phyloP scores from a whole-genome alignment of 371 early-diverging fungal genomes.

The Mucor irregularis region DNA sequence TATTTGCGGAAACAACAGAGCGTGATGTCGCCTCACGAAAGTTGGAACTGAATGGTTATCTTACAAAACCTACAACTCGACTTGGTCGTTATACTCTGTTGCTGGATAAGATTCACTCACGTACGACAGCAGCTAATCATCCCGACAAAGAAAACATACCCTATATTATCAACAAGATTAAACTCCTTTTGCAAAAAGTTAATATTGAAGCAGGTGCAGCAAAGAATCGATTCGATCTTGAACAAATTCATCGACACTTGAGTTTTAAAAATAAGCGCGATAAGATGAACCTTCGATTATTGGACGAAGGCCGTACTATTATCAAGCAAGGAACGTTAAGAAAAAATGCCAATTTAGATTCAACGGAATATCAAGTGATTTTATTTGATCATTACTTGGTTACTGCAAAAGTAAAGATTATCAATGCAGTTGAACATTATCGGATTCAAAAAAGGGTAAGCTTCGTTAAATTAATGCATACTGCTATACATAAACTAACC shows the following conservation, averaged over 20 bases:
- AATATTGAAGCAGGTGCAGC: conserved; percentile 86
- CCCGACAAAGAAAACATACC: conserved; percentile 51
- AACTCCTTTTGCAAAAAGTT: conserved; percentile 69
- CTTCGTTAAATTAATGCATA: not conserved
- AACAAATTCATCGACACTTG: conserved; percentile 30
- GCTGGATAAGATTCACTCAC: conserved; percentile 13
- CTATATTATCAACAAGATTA: conserved; percentile 63
- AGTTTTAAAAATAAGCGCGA: conserved; percentile 25
- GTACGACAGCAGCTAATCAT: conserved; percentile 9
- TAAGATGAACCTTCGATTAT: conserved; percentile 25
- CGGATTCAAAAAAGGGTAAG: conserved; percentile 34
- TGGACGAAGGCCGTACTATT: conserved; percentile 27
- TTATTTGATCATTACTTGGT: conserved; percentile 48
- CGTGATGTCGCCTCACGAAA: conserved; percentile 71
- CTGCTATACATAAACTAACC: conserved; percentile 22
- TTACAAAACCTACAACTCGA: conserved; percentile 46
- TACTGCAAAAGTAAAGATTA: conserved; percentile 37
- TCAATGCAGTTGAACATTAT: conserved; percentile 29
- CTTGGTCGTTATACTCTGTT: conserved; percentile 21
- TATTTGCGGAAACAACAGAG: conserved; percentile 65
- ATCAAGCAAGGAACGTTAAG: conserved; percentile 45
- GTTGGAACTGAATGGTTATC: conserved; percentile 69
- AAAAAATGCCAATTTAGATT: conserved; percentile 53
- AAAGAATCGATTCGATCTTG: conserved; percentile 74
- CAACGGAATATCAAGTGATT: conserved; percentile 59